phyloP scores from a whole-genome alignment of 345 rosid genomes.

The Balakata baccata region DNA sequence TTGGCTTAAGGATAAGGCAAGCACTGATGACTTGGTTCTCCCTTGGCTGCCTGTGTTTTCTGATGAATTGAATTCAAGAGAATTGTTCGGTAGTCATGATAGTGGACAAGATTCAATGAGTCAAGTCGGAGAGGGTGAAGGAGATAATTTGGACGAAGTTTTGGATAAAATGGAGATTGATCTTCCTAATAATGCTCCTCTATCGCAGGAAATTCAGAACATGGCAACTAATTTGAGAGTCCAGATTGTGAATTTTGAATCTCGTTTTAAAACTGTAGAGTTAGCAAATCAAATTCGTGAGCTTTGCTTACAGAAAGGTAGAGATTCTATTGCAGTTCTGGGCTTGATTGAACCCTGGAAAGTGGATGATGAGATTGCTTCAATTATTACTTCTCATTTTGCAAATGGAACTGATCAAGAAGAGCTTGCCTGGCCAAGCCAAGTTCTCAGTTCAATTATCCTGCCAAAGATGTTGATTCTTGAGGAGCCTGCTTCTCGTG shows the following conservation, averaged over 20 bases:
- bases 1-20: slow-evolving; percentile 45
- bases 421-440: slow-evolving; percentile 63
- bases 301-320: slow-evolving; percentile 45
- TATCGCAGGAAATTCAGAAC: slow-evolving; percentile 38
- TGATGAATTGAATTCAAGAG: slow-evolving; percentile 33
- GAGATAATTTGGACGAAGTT: slow-evolving; percentile 26
- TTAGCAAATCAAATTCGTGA: slow-evolving; percentile 48
- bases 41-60: slow-evolving; percentile 64
- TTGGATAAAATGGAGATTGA: slow-evolving; percentile 33
- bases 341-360: slow-evolving; percentile 69
- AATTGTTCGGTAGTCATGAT: slow-evolving; percentile 28
- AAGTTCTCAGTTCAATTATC: slow-evolving; percentile 52
- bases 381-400: slow-evolving; percentile 50
- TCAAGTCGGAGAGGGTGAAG: slow-evolving; percentile 35
- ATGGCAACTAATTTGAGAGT: slow-evolving; percentile 39
- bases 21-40: slow-evolving; percentile 29
- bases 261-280: slow-evolving; percentile 36
- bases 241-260: slow-evolving; percentile 41
- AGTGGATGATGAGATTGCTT: slow-evolving; percentile 62
- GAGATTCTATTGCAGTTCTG: slow-evolving; percentile 41
- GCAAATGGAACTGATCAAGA: slow-evolving; percentile 35
- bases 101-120: slow-evolving; percentile 24
- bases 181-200: slow-evolving; percentile 18
- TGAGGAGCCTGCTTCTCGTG: slow-evolving; percentile 55
- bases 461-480: slow-evolving; percentile 68